phyloP scores from a whole-genome alignment of 1,284 basidiomycete species.

The Microbotryomycetes sp. region DNA sequence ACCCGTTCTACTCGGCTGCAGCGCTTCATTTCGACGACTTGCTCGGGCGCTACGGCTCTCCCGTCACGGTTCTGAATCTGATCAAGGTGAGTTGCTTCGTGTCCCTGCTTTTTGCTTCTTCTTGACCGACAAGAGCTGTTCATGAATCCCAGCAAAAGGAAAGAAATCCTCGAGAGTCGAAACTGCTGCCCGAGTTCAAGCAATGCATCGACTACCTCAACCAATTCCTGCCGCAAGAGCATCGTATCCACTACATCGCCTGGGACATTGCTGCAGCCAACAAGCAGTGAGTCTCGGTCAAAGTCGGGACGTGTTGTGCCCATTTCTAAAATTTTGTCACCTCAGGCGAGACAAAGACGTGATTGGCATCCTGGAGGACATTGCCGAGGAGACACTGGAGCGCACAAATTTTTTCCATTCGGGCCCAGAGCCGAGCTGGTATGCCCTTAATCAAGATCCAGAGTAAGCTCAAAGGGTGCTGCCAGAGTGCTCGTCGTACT shows the following conservation, averaged over 20 bases:
- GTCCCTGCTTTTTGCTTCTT: background rate
- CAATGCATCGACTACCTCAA: constrained; percentile 91
- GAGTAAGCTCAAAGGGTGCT: constrained; percentile 13
- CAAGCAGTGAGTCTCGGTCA: constrained; percentile 25
- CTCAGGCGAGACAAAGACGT: constrained; percentile 64
- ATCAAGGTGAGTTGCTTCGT: constrained; percentile 62
- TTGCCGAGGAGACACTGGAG: constrained; percentile 88
- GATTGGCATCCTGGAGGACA: constrained; percentile 88
- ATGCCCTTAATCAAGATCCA: constrained; percentile 19
- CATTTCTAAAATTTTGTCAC: too few species aligned
- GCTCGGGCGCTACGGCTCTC: constrained; percentile 81
- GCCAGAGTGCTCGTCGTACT: background rate
- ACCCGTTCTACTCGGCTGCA: constrained; percentile 91
- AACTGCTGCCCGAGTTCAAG: constrained; percentile 82
- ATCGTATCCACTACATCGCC: constrained; percentile 83
- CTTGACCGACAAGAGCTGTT: background rate
- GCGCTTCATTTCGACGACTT: constrained; percentile 91
- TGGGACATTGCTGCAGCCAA: constrained; percentile 71
- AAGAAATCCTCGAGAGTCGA: constrained; percentile 79
- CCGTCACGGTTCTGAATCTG: constrained; percentile 89
- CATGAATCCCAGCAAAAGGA: constrained; percentile 43
- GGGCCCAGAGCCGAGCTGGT: constrained; percentile 40
- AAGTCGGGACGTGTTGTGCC: background rate
- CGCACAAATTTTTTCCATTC: constrained; percentile 89
- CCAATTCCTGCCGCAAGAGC: constrained; percentile 80